Evolutionary conservation across 805 yeast genomes (phyloP), one percentile per base, ranked within the genome.

Genomic region (Priceomyces medius): DNA sequence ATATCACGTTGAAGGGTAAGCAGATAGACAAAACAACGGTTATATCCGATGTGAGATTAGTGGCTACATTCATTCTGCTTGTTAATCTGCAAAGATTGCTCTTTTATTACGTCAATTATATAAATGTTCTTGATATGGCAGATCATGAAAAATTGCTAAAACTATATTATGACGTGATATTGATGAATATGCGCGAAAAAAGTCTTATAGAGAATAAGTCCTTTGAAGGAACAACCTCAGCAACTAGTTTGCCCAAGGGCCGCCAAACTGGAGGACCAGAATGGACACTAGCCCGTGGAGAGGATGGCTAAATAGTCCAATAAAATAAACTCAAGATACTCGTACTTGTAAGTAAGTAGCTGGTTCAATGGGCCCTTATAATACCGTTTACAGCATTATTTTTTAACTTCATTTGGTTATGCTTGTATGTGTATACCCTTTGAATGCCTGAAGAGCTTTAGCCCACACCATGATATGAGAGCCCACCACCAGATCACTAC

Each of bases 251-350:
- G 31, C 45, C 57, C 2, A 55, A 58, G 20, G 85, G 89, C 0
- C 63, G 97, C 43, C 84, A 86, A 56, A 82, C 89, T 37, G 97
- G 97, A 0, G 70, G 78, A 3, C 74, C 69, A 0, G 84, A 73
- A 35, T 90, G 97, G 98, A 84, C 85, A 1, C 56, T 64, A n/a
- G 46, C 71, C 0, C 69, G 97, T 51, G 96, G 96, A 1, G 98
- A 90, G 58, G 79, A 66, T 41, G 96, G 95, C 29, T 21, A 26
- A 31, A 31, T n/a, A n/a, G n/a, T n/a, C n/a, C n/a, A n/a, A n/a
- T n/a, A n/a, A n/a, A n/a, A n/a, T n/a, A n/a, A n/a, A n/a, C n/a
- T n/a, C n/a, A n/a, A n/a, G n/a, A n/a, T n/a, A n/a, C n/a, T n/a
- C n/a, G n/a, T n/a, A n/a, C n/a, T n/a, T n/a, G n/a, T n/a, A n/a